phyloP scores from a whole-genome alignment of 2,329 filamentous ascomycete genomes.

The Xylariaceae sp. region DNA sequence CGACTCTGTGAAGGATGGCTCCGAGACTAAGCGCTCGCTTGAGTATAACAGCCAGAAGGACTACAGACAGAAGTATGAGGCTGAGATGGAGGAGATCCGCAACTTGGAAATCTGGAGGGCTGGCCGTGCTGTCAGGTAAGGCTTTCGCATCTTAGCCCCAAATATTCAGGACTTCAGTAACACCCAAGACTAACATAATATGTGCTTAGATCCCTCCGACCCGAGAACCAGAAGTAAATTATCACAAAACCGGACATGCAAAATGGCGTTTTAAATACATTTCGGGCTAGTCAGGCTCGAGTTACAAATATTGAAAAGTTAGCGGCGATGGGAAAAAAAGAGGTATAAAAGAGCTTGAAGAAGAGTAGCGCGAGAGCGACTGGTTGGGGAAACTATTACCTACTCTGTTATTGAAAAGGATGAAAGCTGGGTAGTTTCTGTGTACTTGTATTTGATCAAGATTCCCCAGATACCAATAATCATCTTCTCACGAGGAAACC shows the following conservation, averaged over 20 bases:
- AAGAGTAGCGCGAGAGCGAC: no score
- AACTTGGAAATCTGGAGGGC: slow-evolving; percentile 98
- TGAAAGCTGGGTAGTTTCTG: no score
- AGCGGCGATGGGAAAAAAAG: slow-evolving; percentile 22
- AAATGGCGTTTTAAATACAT: slow-evolving; percentile 20
- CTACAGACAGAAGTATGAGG: slow-evolving; percentile 96
- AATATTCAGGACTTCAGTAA: neutral
- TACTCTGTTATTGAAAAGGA: no score
- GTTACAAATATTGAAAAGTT: no score
- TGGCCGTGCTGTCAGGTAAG: slow-evolving; percentile 90
- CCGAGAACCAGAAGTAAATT: slow-evolving; percentile 79
- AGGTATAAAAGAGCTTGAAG: slow-evolving; percentile 15
- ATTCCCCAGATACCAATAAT: slow-evolving; percentile 30
- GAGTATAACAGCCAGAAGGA: slow-evolving; percentile 95
- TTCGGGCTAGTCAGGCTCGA: no score
- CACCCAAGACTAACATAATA: slow-evolving; percentile 6
- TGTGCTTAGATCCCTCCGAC: slow-evolving; percentile 62
- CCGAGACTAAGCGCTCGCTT: slow-evolving; percentile 92
- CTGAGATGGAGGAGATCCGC: slow-evolving; percentile 98
- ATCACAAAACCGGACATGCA: no score
- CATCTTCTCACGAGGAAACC: slow-evolving; percentile 18
- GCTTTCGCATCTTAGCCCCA: slow-evolving; percentile 14
- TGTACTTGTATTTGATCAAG: slow-evolving; percentile 38
- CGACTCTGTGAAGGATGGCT: slow-evolving; percentile 84
- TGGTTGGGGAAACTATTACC: no score